Conservation (phyloP, 176 grass and related monocot genomes). For the Carex myosuroides region DNA sequence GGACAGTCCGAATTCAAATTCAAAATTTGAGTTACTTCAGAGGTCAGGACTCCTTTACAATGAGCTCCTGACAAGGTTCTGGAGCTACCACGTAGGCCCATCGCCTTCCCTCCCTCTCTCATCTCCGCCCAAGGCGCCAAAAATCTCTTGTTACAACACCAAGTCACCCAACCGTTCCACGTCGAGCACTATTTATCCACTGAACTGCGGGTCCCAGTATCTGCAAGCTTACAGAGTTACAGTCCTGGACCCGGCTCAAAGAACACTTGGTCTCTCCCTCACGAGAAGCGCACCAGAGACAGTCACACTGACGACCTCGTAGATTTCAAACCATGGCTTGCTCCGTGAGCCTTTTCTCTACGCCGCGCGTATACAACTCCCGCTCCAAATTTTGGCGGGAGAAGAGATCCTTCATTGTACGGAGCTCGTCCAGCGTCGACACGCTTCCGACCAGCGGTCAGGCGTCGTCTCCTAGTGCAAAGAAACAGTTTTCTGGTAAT, state of each 20-base stretch:
- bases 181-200: not conserved
- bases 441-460: conserved; percentile 2
- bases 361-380: not conserved
- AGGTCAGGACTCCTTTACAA: no score
- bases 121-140: not conserved
- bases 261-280: no score
- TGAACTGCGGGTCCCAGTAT: not conserved
- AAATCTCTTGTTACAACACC: not conserved
- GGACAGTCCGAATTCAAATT: no score
- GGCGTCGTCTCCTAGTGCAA: conserved; percentile 26
- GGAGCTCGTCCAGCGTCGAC: conserved; percentile 15
- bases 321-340: conserved; percentile 7
- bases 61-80: not conserved
- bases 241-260: not conserved
- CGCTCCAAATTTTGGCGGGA: conserved; percentile 10
- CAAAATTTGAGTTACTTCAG: no score
- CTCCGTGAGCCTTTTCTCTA: not conserved
- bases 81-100: conserved; percentile 23
- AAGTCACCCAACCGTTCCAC: not conserved
- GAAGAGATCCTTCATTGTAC: conserved; percentile 12
- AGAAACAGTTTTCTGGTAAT: conserved; percentile 30
- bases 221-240: not conserved
- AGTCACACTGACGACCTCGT: not conserved
- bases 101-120: not conserved
- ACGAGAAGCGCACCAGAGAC: not conserved